Conservation (phyloP, 225 moss, liverwort and hornwort species). For the Pleurozium schreberi region DNA sequence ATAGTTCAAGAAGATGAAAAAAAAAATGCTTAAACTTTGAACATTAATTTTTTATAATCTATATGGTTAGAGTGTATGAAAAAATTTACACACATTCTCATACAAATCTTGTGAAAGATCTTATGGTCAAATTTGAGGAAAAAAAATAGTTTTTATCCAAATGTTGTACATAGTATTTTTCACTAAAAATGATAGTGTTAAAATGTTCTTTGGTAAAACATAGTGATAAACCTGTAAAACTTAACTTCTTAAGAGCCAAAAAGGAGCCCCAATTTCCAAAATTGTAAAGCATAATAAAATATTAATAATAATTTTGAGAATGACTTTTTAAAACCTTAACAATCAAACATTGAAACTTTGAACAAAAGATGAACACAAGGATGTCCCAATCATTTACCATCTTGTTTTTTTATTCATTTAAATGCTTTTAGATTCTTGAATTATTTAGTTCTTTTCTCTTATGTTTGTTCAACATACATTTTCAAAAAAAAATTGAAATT, state of each 20-base stretch:
- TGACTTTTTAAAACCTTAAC: not conserved
- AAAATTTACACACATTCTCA: not conserved
- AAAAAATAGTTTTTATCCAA: not conserved
- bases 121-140: not conserved
- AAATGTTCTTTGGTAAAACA: not conserved
- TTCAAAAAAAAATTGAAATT: too few species aligned
- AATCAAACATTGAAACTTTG: not conserved
- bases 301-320: not conserved
- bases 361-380: accelerated
- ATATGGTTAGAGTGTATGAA: not conserved
- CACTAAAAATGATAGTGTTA: not conserved
- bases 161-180: accelerated
- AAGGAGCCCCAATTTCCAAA: not conserved
- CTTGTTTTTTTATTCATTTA: too few species aligned
- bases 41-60: not conserved
- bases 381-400: not conserved
- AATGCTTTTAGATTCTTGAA: not conserved
- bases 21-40: too few species aligned
- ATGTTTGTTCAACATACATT: too few species aligned
- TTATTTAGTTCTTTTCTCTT: too few species aligned
- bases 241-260: not conserved
- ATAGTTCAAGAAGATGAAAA: not conserved
- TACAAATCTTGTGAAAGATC: not conserved
- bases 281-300: not conserved
- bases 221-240: not conserved